A percentile compares a stretch with the other conserved stretches of the same genome.
Conservation (phyloP, 495 filamentous ascomycete genomes). For the Zalerion maritima region DNA sequence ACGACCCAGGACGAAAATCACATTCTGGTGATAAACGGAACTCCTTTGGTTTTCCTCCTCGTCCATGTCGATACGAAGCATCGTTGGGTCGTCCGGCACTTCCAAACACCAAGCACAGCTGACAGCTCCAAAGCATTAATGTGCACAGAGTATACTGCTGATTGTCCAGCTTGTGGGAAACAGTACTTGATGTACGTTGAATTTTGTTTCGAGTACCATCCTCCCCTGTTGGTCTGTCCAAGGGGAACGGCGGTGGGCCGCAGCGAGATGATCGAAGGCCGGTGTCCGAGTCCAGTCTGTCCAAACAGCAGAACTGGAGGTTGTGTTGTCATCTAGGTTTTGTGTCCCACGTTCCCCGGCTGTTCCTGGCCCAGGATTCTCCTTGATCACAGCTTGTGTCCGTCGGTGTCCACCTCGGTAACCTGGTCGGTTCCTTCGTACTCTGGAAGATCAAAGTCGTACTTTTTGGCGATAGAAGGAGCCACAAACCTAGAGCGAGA, state of each 20-base stretch:
- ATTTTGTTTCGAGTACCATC: conserved; percentile 31
- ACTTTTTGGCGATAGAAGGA: conserved; percentile 67
- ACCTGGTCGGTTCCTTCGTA: conserved; percentile 88
- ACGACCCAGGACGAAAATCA: conserved; percentile 10
- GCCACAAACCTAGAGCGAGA: conserved; percentile 54
- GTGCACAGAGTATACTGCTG: conserved; percentile 32
- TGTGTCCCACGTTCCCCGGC: not conserved
- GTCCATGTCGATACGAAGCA: conserved; percentile 10
- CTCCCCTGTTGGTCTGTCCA: conserved; percentile 27
- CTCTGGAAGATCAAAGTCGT: conserved; percentile 64
- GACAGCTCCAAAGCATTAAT: conserved; percentile 24
- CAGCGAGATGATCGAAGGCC: conserved; percentile 30
- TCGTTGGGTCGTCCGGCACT: conserved; percentile 10
- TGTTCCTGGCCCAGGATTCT: not conserved
- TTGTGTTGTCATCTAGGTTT: conserved; percentile 30
- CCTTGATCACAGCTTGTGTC: conserved; percentile 37
- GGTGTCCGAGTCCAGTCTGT: conserved; percentile 33
- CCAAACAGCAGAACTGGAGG: conserved; percentile 33
- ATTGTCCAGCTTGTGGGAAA: conserved; percentile 38
- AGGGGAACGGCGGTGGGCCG: conserved; percentile 17
- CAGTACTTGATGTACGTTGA: conserved; percentile 35
- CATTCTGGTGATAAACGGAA: conserved; percentile 15
- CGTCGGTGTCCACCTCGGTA: conserved; percentile 53
- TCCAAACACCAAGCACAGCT: conserved; percentile 8
- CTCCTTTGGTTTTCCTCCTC: conserved; percentile 12